These are phyloP conservation scores for Melanogaster broomeanus DNA, from an alignment of 768 basidiomycete species.

Conservation along the genomic window DNA sequence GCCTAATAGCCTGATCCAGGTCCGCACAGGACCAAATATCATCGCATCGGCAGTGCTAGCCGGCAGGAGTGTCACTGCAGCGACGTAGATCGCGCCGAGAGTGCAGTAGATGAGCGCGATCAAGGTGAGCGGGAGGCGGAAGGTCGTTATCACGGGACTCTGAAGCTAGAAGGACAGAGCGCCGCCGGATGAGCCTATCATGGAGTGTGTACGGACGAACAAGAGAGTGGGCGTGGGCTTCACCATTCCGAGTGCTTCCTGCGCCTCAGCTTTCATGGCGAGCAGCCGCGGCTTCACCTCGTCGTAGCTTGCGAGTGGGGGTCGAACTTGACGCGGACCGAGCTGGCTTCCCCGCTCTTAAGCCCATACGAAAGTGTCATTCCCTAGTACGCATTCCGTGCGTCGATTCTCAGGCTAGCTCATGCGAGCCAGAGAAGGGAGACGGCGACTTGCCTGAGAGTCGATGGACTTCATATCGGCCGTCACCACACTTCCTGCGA, in stretches of 20 bases:
- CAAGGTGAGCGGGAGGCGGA: conserved; percentile 47
- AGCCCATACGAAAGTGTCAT: conserved; percentile 71
- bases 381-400: conserved; percentile 39
- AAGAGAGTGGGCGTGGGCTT: conserved; percentile 18
- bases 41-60: conserved; percentile 10
- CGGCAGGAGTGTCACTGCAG: conserved; percentile 16
- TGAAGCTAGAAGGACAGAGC: conserved; percentile 46
- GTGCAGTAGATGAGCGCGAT: conserved; percentile 7
- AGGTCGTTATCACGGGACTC: conserved; percentile 59
- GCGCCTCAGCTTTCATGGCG: conserved; percentile 78
- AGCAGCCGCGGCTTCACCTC: conserved; percentile 81
- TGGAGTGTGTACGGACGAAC: not conserved
- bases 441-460: conserved; percentile 57
- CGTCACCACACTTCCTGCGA: conserved; percentile 51
- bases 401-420: not conserved
- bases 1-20: conserved; percentile 12
- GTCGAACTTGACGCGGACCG: conserved; percentile 64
- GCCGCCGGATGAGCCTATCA: not conserved
- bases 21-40: too few relatives aligned
- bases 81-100: conserved; percentile 22
- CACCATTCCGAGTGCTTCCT: conserved; percentile 81
- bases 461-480: conserved; percentile 75
- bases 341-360: conserved; percentile 45
- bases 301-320: conserved; percentile 72
- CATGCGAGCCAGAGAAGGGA: not conserved